A percentile compares a stretch with the other conserved stretches of the same genome.
These are phyloP conservation scores for Grosmannia huntii DNA, from an alignment of 2,329 filamentous ascomycete species.

Conservation along the genomic window DNA sequence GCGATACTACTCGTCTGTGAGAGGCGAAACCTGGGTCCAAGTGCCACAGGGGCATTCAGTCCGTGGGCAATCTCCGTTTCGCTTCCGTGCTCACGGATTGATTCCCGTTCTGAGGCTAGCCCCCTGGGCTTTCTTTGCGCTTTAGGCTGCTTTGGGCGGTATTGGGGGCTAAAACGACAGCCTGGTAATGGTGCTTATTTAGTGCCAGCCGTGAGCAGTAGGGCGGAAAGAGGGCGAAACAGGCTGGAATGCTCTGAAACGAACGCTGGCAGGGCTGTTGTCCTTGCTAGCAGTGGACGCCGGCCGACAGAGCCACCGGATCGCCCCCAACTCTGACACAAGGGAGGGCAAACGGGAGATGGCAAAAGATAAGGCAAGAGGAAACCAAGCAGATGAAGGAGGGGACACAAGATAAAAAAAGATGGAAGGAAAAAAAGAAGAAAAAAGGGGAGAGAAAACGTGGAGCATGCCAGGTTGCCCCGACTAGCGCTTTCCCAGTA, in stretches of 20 bases:
- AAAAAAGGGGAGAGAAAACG: no score
- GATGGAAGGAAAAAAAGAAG: not conserved
- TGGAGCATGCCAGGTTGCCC: no score
- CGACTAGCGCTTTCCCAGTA: no score
- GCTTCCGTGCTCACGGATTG: not conserved
- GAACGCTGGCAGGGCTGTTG: no score
- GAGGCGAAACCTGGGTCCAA: not conserved
- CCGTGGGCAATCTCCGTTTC: slow-evolving; percentile 1
- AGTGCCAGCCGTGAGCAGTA: no score
- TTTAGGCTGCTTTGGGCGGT: not conserved
- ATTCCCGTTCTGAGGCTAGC: not conserved
- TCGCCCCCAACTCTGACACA: not conserved
- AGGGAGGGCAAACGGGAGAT: not conserved
- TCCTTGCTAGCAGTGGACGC: no score
- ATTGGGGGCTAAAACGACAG: not conserved
- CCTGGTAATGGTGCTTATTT: not conserved
- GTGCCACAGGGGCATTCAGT: not conserved
- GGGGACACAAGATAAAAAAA: not conserved
- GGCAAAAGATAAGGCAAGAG: no score
- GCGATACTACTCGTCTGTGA: not conserved
- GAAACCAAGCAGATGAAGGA: no score
- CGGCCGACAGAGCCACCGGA: no score
- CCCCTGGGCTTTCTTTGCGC: not conserved
- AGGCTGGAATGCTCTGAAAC: no score
- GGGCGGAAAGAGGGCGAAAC: no score